These are phyloP conservation scores for Wilcoxina mikolae DNA, from an alignment of 495 filamentous ascomycete genomes.

Conservation along the genomic window DNA sequence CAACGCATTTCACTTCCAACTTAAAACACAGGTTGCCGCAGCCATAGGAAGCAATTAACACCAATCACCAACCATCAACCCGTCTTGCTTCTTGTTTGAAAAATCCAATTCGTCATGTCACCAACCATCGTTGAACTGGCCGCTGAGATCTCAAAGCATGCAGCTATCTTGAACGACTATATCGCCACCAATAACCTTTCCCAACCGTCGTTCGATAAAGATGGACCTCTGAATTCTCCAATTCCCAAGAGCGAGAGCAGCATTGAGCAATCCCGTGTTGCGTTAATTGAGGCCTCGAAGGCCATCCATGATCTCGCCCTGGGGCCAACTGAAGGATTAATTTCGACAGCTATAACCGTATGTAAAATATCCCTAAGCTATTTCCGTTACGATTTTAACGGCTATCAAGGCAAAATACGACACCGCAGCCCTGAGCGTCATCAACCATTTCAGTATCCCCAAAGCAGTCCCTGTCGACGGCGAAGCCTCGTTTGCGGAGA, in stretches of 20 bases:
- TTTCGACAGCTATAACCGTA: background rate
- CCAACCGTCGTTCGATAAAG: background rate
- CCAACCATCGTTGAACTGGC: background rate
- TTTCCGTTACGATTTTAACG: no score
- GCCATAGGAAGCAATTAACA: no score
- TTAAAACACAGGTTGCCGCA: no score
- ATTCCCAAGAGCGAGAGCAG: background rate
- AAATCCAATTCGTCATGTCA: no score
- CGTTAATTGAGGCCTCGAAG: background rate
- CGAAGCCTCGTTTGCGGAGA: background rate
- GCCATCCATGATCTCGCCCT: background rate
- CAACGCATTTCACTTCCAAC: no score
- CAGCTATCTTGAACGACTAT: background rate
- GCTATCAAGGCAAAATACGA: conserved; percentile 1
- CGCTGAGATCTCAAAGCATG: background rate
- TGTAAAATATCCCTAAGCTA: no score
- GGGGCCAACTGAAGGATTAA: background rate
- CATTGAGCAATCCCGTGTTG: background rate
- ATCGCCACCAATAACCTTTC: background rate
- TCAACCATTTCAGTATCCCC: background rate
- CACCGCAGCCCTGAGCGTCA: background rate
- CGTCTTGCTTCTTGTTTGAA: no score
- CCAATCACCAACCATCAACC: no score
- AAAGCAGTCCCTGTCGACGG: background rate
- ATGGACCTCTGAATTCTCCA: background rate